phyloP scores from a whole-genome alignment of 2,329 filamentous ascomycete species.

The Penicillium aurantiogriseum region DNA sequence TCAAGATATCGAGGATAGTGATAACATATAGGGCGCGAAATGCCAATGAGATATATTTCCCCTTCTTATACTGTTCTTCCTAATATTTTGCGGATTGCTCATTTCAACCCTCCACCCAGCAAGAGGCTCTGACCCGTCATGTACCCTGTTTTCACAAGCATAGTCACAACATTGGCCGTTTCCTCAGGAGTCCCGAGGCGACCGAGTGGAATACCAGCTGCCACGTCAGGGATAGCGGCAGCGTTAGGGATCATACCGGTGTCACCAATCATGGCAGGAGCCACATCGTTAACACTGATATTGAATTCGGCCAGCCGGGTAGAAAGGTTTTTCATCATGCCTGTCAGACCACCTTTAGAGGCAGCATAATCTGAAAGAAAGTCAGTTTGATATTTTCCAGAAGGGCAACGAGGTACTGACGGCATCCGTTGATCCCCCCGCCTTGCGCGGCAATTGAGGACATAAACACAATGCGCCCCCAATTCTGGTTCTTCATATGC shows the following conservation, averaged over 20 bases:
- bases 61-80: neutral
- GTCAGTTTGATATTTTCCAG: neutral
- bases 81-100: conserved; percentile 2
- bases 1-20: neutral
- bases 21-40: neutral
- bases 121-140: conserved; percentile 58
- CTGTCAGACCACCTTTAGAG: conserved; percentile 61
- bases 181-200: conserved; percentile 59
- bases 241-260: conserved; percentile 63
- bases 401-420: conserved; percentile 29
- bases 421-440: conserved; percentile 63
- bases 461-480: conserved; percentile 65
- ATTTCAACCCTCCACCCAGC: conserved; percentile 54
- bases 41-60: neutral
- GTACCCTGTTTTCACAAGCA: conserved; percentile 62
- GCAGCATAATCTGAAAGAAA: conserved; percentile 51
- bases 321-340: conserved; percentile 65
- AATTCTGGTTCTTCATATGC: conserved; percentile 58
- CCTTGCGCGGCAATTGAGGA: conserved; percentile 63
- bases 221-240: conserved; percentile 58
- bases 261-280: conserved; percentile 66
- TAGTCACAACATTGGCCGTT: conserved; percentile 60
- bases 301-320: conserved; percentile 58
- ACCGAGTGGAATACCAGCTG: conserved; percentile 59
- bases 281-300: conserved; percentile 67